Conservation (phyloP, 2,329 filamentous ascomycete species). For the Dactylonectria macrodidyma region DNA sequence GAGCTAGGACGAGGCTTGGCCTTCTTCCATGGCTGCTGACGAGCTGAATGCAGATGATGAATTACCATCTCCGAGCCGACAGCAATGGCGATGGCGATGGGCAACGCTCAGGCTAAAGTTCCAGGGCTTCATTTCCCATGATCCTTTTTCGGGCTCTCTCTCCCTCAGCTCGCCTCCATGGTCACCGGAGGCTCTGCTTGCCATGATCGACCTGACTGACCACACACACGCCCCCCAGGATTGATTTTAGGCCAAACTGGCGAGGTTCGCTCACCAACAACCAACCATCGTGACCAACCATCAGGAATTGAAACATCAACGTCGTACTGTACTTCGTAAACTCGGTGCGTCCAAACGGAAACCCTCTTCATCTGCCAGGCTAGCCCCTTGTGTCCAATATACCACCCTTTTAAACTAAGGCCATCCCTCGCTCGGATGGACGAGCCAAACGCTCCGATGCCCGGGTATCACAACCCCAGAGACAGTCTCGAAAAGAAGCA, state of each 20-base stretch:
- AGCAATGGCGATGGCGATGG: neutral
- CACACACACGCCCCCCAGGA: neutral
- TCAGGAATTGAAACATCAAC: slow-evolving; percentile 17
- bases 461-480: slow-evolving; percentile 21
- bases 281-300: slow-evolving; percentile 19
- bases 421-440: neutral
- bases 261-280: slow-evolving; percentile 2
- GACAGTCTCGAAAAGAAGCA: slow-evolving; percentile 32
- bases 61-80: neutral
- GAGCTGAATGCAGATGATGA: slow-evolving; percentile 11
- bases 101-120: neutral
- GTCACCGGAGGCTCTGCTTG: slow-evolving; percentile 29
- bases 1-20: slow-evolving; percentile 9
- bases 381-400: neutral
- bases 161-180: slow-evolving; percentile 6
- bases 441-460: neutral
- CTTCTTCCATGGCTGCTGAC: slow-evolving; percentile 17
- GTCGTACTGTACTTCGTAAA: slow-evolving; percentile 26
- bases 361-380: slow-evolving; percentile 13
- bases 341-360: slow-evolving; percentile 1
- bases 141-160: slow-evolving; percentile 13
- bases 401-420: slow-evolving; percentile 11
- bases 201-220: slow-evolving; percentile 3
- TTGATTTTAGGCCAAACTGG: neutral
- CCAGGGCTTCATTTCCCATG: neutral